Conservation (phyloP, 768 basidiomycete species). For the Xerocomellus dryophilus region DNA sequence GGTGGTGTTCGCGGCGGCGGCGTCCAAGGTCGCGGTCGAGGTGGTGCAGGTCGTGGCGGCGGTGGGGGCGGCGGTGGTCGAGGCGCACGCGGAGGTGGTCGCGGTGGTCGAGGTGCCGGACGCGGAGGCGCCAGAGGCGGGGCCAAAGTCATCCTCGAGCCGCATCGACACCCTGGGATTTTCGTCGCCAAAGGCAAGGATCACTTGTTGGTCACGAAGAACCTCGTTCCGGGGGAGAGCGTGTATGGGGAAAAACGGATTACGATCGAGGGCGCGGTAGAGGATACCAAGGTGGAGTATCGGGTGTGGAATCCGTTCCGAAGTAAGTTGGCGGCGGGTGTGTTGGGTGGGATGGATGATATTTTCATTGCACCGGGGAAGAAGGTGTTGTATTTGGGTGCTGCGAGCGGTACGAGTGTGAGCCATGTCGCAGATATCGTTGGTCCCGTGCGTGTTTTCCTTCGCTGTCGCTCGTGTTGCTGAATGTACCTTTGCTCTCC, state of each 20-base stretch:
- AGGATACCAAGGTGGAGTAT: conserved; percentile 90
- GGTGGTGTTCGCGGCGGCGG: conserved; percentile 24
- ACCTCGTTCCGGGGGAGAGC: conserved; percentile 94
- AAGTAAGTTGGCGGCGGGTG: conserved; percentile 93
- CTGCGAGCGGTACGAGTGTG: conserved; percentile 96
- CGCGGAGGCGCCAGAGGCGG: conserved; percentile 77
- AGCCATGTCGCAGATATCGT: conserved; percentile 99
- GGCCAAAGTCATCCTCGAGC: conserved; percentile 87
- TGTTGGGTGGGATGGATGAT: conserved; percentile 90
- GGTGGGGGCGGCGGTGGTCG: conserved; percentile 49
- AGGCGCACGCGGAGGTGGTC: conserved; percentile 44
- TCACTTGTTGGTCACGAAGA: conserved; percentile 94
- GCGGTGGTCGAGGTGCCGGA: conserved; percentile 58
- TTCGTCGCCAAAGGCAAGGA: conserved; percentile 99
- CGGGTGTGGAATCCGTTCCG: conserved; percentile 99
- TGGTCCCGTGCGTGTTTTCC: conserved; percentile 67
- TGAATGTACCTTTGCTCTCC: not conserved
- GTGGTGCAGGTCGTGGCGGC: conserved; percentile 39
- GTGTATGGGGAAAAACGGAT: conserved; percentile 99
- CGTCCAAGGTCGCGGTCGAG: conserved; percentile 31
- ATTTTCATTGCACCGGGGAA: conserved; percentile 91
- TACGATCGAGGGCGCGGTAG: conserved; percentile 70
- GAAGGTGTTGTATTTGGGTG: conserved; percentile 97
- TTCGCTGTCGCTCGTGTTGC: conserved; percentile 1
- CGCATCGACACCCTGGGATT: conserved; percentile 90